A percentile compares a stretch with the other conserved stretches of the same genome.
Evolutionary conservation across 1,139 yeast genomes (phyloP).

Genomic region (Candida tropicalis): DNA sequence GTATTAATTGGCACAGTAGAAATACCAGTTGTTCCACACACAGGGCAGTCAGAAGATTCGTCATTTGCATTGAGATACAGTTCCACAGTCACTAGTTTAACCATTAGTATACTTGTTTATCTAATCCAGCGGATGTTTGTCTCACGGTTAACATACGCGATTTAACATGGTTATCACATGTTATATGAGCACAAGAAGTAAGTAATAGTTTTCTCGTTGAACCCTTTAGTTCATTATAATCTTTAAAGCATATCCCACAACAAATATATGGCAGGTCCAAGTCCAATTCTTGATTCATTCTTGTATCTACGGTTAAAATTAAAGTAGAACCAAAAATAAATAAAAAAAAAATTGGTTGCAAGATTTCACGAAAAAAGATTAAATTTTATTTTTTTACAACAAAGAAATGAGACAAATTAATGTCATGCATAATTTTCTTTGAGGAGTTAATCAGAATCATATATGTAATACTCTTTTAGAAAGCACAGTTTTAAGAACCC

Average conservation of each 20-base stretch:
- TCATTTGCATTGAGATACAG: background rate
- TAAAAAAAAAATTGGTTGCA: slow-evolving; percentile 3
- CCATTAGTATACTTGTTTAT: background rate
- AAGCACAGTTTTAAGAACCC: too few relatives aligned
- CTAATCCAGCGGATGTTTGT: too few relatives aligned
- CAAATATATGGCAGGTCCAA: slow-evolving; percentile 22
- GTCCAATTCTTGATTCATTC: slow-evolving; percentile 16
- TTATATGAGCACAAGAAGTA: slow-evolving; percentile 30
- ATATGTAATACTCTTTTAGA: too few relatives aligned
- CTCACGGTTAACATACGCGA: slow-evolving; percentile 18
- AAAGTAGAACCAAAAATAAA: background rate
- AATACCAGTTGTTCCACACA: slow-evolving; percentile 16
- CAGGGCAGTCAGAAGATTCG: slow-evolving; percentile 15
- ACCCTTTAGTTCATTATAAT: slow-evolving; percentile 8
- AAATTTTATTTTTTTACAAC: too few relatives aligned
- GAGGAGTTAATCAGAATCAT: too few relatives aligned
- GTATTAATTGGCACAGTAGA: slow-evolving; percentile 18
- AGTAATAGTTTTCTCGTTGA: slow-evolving; percentile 15
- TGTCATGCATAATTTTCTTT: background rate
- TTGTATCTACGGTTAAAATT: background rate
- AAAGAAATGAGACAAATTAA: background rate
- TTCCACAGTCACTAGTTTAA: background rate
- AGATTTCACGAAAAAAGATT: background rate
- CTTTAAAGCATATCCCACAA: slow-evolving; percentile 24
- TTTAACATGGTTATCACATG: slow-evolving; percentile 23